A percentile compares a stretch with the other conserved stretches of the same genome.
phyloP scores from a whole-genome alignment of 805 yeast species.

The Cyberlindnera bimundalis region DNA sequence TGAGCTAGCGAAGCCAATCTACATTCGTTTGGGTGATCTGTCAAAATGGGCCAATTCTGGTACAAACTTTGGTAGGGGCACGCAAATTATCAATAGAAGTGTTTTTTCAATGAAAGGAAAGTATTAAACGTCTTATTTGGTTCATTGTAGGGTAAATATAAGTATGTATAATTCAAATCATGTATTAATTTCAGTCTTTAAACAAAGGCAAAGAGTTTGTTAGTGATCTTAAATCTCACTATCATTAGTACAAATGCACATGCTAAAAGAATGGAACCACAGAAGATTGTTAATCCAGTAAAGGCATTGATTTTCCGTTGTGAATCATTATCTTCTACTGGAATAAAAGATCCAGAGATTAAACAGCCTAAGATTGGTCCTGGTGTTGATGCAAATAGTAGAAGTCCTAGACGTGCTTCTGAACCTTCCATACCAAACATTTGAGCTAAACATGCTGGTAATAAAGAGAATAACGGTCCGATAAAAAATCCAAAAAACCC shows the following conservation, averaged over 20 bases:
- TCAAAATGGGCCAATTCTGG: too few species aligned
- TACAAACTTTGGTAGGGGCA: too few species aligned
- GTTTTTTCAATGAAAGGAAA: too few species aligned
- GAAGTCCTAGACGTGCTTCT: slow-evolving; percentile 20
- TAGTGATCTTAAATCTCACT: slow-evolving; percentile 15
- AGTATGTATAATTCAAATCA: background rate
- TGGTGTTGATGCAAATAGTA: slow-evolving; percentile 18
- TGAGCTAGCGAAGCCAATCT: slow-evolving; percentile 46
- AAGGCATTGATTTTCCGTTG: slow-evolving; percentile 10
- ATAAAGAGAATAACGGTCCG: slow-evolving; percentile 22
- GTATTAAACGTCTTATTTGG: too few species aligned
- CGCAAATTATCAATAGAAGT: too few species aligned
- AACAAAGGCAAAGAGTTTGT: slow-evolving; percentile 16
- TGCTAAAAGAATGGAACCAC: slow-evolving; percentile 19
- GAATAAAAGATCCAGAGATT: slow-evolving; percentile 25
- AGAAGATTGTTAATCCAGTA: slow-evolving; percentile 16
- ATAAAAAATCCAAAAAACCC: slow-evolving; percentile 20
- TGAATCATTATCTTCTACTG: slow-evolving; percentile 4
- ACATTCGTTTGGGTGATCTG: too few species aligned
- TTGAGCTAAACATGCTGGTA: slow-evolving; percentile 24
- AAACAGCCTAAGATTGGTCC: slow-evolving; percentile 24
- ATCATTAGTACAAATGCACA: slow-evolving; percentile 8
- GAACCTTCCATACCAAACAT: slow-evolving; percentile 21
- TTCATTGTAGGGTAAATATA: too few species aligned
- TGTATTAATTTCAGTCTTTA: background rate